Base-by-base conservation (phyloP, 2,329 filamentous ascomycete species). In the Claviceps cyperi region DNA sequence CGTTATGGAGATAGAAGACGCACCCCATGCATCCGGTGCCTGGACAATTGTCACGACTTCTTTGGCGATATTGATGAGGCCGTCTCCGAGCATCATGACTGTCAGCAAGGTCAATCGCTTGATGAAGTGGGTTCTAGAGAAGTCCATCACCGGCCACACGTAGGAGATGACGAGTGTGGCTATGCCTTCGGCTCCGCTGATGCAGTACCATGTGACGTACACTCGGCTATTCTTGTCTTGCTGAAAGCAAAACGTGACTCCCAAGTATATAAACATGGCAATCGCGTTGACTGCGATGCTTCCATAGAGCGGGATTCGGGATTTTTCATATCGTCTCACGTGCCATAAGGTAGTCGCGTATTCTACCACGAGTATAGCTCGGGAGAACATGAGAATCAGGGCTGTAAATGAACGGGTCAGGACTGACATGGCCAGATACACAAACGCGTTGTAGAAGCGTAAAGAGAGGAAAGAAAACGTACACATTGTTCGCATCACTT, bases 11-110 rank as follows among this genome's bases (percentile, higher is more conserved):
- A n/a, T 22, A 4, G 4, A 28, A 22, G 39, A 21, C 39, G 4
- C 22, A 41, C 39, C 38, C 38, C 38, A 39, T 39, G 38, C 14
- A 39, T 39, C 38, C 7, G 38, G 15, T 9, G 38, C 21, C 38
- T 39, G 14, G 2, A 39, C 38, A 19, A 39, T 39, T 1, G 38
- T 39, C 14, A 39, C 38, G 14, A 39, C 38, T n/a, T 39, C 38
- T 17, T 39, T 39, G 38, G 38, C 38, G 17, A 39, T 22, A 47
- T 39, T 39, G 38, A 39, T 17, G 15, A 39, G 38, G 38, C 79
- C 79, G 57, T 84, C 80, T 14, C 81, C 80, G 51, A 84, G 73
- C 50, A 84, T 78, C 53, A 84, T 81, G 46, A 83, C 68, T 0
- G 80, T 84, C 50, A 84, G 66, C 2, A 83, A 67, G 13, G 73